Base-by-base conservation (phyloP, 768 basidiomycete genomes). In the Mycena kentingensis region DNA sequence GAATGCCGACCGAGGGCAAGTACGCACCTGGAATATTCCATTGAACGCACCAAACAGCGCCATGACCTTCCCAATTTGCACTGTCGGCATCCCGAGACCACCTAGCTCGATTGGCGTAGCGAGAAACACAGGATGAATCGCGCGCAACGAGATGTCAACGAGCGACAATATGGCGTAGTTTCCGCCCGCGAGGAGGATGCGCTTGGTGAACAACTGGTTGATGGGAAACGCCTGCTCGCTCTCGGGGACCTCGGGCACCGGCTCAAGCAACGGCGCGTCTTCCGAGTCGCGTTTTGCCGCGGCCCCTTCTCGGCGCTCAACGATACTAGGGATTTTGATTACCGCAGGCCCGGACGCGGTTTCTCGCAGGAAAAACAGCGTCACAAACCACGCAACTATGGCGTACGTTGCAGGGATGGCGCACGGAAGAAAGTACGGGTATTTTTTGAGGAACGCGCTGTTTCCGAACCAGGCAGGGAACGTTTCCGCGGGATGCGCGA, bases 131-230 rank as follows among this genome's bases (percentile, higher is more conserved):
- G 85, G 85, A 27, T 73, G 69, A 15, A 75, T 51, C 4, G 66
- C 63, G 34, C 64, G 67, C 42, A 65, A 62, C 11, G 70, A 56
- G 28, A 70, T 66, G 51, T 75, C 62, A 18, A 87, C 63, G 35
- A 88, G 75, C 4, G 88, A 81, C 22, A 91, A 76, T 10, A 74
- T 63, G n/a, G 79, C 81, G 66, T 90, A 91, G 64, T 88, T 90
- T 28, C 77, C 74, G n/a, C 84, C 78, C 1, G 87, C 82, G 32
- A 88, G 67, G 35, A 88, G 61, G 5, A 91, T 83, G 15, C 75
- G 82, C 18, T 78, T 80, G n/a, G 76, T 68, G 52, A 81, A 49
- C 44, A 81, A 65, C n/a, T 65, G 57, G 25, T 70, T 70, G 11
- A 81, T 57, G 7, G 79, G 69, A 8, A 75, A 50, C 1, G 76